Evolutionary conservation across 208 protist species (phyloP).

Genomic region (Acanthamoeba healyi): DNA sequence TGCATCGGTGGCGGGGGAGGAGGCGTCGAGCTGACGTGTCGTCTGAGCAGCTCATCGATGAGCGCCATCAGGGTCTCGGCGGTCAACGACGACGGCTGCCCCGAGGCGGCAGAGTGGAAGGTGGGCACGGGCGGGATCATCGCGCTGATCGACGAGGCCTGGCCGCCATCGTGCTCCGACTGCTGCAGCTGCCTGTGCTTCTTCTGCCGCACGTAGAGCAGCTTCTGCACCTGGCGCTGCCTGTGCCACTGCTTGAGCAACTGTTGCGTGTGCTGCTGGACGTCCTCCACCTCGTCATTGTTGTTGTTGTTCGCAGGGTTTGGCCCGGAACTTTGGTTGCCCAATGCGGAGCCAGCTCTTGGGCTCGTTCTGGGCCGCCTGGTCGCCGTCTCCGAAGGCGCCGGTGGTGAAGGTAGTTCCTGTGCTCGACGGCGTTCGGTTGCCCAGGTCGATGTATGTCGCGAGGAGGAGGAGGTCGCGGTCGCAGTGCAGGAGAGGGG

Average conservation of each 20-base stretch:
- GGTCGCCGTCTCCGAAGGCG: no score
- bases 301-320: no score
- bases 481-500: no score
- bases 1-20: not conserved
- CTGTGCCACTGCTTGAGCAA: slow-evolving; percentile 12
- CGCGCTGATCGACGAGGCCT: no score
- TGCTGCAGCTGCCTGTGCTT: not conserved
- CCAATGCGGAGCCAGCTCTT: no score
- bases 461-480: no score
- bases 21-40: not conserved
- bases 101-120: not conserved
- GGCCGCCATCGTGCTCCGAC: not conserved
- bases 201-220: slow-evolving; percentile 14
- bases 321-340: no score
- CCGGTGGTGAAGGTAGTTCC: no score
- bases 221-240: slow-evolving; percentile 41
- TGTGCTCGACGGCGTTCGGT: no score
- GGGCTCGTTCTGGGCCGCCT: no score
- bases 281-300: no score
- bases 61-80: slow-evolving; percentile 16
- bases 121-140: not conserved
- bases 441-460: no score
- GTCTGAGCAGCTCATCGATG: not conserved
- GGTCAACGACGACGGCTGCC: not conserved
- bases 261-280: slow-evolving; percentile 39